phyloP scores from a whole-genome alignment of 2,329 filamentous ascomycete species.

The Monosporascus sp. region DNA sequence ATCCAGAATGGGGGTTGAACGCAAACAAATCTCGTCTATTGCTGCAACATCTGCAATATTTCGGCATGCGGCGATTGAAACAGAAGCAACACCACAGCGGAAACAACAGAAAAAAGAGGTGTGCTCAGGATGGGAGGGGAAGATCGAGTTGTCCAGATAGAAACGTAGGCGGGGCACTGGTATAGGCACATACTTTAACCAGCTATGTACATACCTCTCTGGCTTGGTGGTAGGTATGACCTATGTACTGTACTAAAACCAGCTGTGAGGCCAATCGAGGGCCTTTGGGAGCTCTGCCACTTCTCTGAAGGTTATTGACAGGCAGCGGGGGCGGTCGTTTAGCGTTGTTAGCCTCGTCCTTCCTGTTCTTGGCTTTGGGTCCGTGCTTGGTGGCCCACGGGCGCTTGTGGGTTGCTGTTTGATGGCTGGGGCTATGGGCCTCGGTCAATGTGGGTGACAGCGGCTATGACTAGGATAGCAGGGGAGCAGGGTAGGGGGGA shows the following conservation, averaged over 20 bases:
- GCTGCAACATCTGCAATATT: slow-evolving; percentile 21
- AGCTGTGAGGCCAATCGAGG: neutral
- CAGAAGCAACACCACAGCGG: slow-evolving; percentile 16
- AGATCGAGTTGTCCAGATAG: neutral
- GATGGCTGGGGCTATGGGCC: neutral
- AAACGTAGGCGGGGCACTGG: neutral
- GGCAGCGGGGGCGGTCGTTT: neutral
- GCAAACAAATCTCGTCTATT: slow-evolving; percentile 18
- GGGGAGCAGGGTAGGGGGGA: neutral
- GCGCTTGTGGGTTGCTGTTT: neutral
- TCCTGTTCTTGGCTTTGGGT: neutral
- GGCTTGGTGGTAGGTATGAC: neutral
- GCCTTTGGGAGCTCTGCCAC: neutral
- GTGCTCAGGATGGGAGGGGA: neutral
- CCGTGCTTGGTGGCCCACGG: neutral
- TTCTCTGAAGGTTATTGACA: neutral
- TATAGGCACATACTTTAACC: neutral
- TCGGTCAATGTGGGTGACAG: neutral
- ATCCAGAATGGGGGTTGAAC: neutral
- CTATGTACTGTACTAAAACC: neutral
- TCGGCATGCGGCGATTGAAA: slow-evolving; percentile 21
- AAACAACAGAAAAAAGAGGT: slow-evolving; percentile 11
- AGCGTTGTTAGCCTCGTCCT: neutral
- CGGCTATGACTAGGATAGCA: neutral
- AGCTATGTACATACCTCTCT: neutral